Evolutionary conservation across 2,329 filamentous ascomycete genomes (phyloP), one percentile per base, ranked within the genome.

Genomic region (Botrytis squamosa): DNA sequence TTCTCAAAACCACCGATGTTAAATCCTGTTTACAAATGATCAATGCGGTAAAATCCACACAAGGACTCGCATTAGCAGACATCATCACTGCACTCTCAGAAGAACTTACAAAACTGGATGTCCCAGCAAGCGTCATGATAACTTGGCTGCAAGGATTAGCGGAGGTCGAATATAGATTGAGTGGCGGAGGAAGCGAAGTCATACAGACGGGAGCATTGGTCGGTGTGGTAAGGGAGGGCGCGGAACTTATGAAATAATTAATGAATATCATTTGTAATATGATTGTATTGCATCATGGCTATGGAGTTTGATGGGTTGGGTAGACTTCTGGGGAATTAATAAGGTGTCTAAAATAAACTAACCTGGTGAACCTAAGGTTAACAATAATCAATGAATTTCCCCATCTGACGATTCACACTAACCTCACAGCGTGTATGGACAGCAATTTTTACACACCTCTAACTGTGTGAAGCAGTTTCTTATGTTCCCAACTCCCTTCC

Each of bases 161-260:
- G 0, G 93, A 98, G 78, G 93, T 99, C 70, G 96, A 99, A 85
- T 97, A 97, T 83, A 87, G 96, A 75, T 85, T 99, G 9, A 92
- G 95, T 49, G 93, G 94, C 62, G 96, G 96, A 36, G 95, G 93
- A 1, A 94, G 90, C 74, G 96, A 99, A 84, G 85, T 86, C 9
- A 89, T 99, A 74, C 96, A 99, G 85, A 98, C 96, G 0, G 95
- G 96, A 10, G 96, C 95, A 0, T 86, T 98, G 64, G 93, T 98
- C 18, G 96, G 95, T 1, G 93, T 97, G 8, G 89, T 99, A 60
- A 87, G 96, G 75, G 92, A 89, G 73, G 96, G 96, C 0, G 95
- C 93, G 44, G 95, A 97, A 82, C 84, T 98, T 75, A 87, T 90
- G 84, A 85, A 82, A 72, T 79, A 63, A 78, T 70, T 42, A 74